Base-by-base conservation (phyloP, 73 alveolate species). In the Tetrahymena borealis region DNA sequence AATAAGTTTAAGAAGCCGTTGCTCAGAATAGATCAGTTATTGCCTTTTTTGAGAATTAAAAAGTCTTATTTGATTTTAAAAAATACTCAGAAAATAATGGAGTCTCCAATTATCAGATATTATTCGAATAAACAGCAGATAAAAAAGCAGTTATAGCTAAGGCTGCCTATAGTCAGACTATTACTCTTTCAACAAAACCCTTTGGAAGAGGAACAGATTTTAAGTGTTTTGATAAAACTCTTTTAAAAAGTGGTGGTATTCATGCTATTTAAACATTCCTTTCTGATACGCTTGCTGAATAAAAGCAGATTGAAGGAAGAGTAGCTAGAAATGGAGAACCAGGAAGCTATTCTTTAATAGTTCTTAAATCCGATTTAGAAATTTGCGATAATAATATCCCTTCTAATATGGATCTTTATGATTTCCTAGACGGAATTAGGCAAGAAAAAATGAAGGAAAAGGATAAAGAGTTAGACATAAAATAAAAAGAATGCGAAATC, bases 171-270 rank as follows among this genome's bases (percentile, higher is more conserved):
- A n/a, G 8, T 12, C 12, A n/a, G 1, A 12, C 7, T 0, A 33
- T 10, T 12, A 42, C 79, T 12, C 79, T 42, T 7, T 42, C 33
- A 3, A 42, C 79, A 12, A 42, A n/a, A 42, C 31, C 18, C 33
- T 91, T 12, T 91, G 94, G 94, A 1, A 91, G 94, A 43, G 94
- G 94, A 3, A 43, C 93, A n/a, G 94, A 91, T 40, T 91, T 91
- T 40, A 91, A 20, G 3, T 13, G 28, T 1, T 20, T 38, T 1
- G 93, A 43, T 28, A 31, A 4, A 11, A 32, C 1, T 10, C 60
- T 91, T 8, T 28, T 11, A 18, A 43, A 39, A 1, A 43, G 32
- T 43, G 94, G 94, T 91, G 94, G 94, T 20, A 41, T 41, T 13
- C 94, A 91, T 42, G 93, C 39, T 24, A 91, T 91, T 8, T 60